These are phyloP conservation scores for Gracilaria domingensis DNA, from an alignment of 23 red algal genomes.

Conservation along the genomic window DNA sequence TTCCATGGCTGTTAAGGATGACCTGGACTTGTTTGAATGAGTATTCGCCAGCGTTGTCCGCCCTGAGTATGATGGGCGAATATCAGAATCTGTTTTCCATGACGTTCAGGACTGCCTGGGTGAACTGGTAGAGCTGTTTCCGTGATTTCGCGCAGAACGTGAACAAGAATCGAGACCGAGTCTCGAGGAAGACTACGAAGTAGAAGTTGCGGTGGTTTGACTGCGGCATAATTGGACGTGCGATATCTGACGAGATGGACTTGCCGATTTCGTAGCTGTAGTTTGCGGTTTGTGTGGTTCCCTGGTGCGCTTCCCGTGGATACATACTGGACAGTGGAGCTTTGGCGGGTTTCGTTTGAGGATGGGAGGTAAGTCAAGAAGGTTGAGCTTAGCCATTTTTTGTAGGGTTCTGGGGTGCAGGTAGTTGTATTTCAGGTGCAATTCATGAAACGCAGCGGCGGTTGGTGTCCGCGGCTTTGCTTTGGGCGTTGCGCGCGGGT, in stretches of 20 bases:
- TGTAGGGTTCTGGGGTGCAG: neutral
- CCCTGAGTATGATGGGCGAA: neutral
- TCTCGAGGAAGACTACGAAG: neutral
- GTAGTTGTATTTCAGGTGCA: slow-evolving; percentile 1
- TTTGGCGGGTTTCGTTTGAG: neutral
- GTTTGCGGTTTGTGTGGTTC: neutral
- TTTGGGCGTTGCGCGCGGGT: no score
- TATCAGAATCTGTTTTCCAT: neutral
- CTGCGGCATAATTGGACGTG: neutral
- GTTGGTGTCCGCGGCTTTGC: no score
- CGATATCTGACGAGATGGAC: neutral
- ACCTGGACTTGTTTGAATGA: neutral
- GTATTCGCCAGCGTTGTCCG: slow-evolving; percentile 30
- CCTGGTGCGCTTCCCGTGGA: neutral
- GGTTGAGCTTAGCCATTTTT: neutral
- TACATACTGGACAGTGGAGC: neutral
- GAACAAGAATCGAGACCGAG: neutral
- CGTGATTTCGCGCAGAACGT: neutral
- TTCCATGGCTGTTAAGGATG: neutral
- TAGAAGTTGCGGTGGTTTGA: neutral
- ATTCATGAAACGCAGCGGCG: no score
- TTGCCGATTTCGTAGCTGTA: neutral
- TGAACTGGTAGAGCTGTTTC: neutral
- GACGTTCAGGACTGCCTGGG: neutral
- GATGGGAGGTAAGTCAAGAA: neutral